Evolutionary conservation across 306 rosid species (phyloP), one percentile per base, ranked within the genome.

Genomic region (Ammopiptanthus mongolicus): DNA sequence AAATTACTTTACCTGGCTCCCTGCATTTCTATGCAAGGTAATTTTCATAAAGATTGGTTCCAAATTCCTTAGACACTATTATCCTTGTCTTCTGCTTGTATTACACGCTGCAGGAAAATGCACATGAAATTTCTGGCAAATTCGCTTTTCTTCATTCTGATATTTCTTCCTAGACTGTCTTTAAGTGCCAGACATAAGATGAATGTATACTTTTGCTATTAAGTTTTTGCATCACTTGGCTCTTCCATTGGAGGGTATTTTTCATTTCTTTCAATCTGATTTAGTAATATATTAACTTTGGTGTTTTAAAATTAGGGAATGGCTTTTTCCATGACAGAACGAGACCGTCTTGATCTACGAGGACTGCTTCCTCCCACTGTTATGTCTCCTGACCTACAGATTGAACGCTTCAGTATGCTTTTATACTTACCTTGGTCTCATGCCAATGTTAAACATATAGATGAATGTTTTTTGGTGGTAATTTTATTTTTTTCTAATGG

Each of bases 321-420:
- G 8, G 91, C 98, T 22, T 96, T 96, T 84, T 79, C 99, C 22
- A 89, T 90, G 83, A 96, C 99, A 7, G 99, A 96, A 72, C 89
- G 99, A 33, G 98, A 96, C 52, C 98, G 99, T 52, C 97, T 96
- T 62, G 99, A 96, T 91, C 97, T 96, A 59, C 89, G 99, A 13
- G 99, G 99, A 74, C 88, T 96, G 82, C 96, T 96, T 68, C 99
- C 99, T 53, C 99, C 99, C 9, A 96, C 90, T 82, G 97, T 96
- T 14, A 85, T 92, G 99, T 81, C 99, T 25, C n/a, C 96, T 15
- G 86, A 92, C 29, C 92, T 90, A 86, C 98, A 96, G 81, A 92
- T 96, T 74, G 86, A 92, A 73, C 97, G 97, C 50, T 96, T 87
- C 87, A 96, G 99, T 96, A 86, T 81, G 99, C 78, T 29, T 19